These are phyloP conservation scores for Leccinum fallax DNA, from an alignment of 1,284 basidiomycete species.

Conservation along the genomic window DNA sequence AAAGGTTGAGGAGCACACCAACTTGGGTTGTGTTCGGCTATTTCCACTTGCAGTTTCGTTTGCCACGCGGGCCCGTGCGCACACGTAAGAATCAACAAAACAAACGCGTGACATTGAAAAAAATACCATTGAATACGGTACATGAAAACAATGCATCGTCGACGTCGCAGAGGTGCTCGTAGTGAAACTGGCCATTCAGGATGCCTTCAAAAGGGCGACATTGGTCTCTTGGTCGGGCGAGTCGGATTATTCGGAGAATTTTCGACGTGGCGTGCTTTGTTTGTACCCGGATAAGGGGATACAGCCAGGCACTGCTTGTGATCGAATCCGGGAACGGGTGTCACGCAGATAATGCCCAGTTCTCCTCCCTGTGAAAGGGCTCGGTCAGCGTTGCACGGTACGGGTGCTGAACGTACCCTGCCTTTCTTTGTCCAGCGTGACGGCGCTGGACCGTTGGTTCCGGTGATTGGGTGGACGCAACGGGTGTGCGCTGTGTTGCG, in stretches of 20 bases:
- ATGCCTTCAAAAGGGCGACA: conserved; percentile 18
- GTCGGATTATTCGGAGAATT: conserved; percentile 16
- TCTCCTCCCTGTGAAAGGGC: not conserved
- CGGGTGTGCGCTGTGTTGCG: conserved; percentile 15
- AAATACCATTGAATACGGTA: conserved; percentile 36
- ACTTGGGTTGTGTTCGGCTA: conserved; percentile 43
- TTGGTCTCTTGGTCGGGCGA: not conserved
- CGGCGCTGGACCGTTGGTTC: not conserved
- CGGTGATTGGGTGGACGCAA: conserved; percentile 32
- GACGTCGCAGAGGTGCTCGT: conserved; percentile 22
- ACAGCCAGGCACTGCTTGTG: conserved; percentile 24
- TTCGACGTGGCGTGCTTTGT: conserved; percentile 31
- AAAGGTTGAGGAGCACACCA: conserved; percentile 43
- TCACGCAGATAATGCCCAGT: conserved; percentile 6
- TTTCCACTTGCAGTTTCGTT: conserved; percentile 42
- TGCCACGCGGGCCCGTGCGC: conserved; percentile 43
- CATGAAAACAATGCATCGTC: conserved; percentile 29
- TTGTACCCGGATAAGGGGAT: conserved; percentile 35
- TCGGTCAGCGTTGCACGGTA: conserved; percentile 1
- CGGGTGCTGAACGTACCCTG: conserved; percentile 16
- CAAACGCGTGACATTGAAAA: conserved; percentile 34
- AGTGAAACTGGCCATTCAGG: conserved; percentile 15
- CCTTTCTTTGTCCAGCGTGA: conserved; percentile 3
- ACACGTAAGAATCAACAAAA: conserved; percentile 44
- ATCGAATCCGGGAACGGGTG: conserved; percentile 22